Percentiles rank a stretch among this genome's conserved stretches.
phyloP scores from a whole-genome alignment of 495 filamentous ascomycete genomes.

The Xylaria intraflava region DNA sequence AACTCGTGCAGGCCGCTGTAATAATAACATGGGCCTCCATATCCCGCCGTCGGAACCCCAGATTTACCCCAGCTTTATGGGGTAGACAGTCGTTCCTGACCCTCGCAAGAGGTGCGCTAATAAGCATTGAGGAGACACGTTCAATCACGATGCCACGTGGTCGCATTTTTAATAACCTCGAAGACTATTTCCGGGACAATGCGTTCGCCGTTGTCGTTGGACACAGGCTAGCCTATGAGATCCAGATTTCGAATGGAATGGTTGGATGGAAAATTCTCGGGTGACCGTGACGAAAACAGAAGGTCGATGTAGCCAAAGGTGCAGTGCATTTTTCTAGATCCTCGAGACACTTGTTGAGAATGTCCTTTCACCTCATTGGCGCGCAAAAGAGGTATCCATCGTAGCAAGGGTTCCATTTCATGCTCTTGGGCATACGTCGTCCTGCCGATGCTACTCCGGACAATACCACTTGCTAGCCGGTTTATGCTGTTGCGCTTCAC shows the following conservation, averaged over 20 bases:
- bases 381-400: background rate
- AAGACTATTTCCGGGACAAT: background rate
- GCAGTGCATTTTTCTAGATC: background rate
- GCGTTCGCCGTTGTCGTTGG: background rate
- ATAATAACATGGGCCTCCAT: background rate
- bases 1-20: background rate
- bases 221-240: background rate
- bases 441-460: background rate
- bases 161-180: background rate
- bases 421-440: background rate
- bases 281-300: background rate
- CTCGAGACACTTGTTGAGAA: too few relatives aligned
- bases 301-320: background rate
- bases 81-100: background rate
- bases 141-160: background rate
- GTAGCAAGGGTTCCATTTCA: background rate
- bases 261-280: slow-evolving; percentile 7
- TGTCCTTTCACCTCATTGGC: background rate
- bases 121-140: background rate
- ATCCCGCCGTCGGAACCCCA: background rate
- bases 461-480: too few relatives aligned
- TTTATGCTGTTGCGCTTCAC: too few relatives aligned
- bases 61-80: background rate
- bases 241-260: background rate
- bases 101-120: background rate